phyloP scores from a whole-genome alignment of 2,329 filamentous ascomycete species.

The Neopestalotiopsis sp. region DNA sequence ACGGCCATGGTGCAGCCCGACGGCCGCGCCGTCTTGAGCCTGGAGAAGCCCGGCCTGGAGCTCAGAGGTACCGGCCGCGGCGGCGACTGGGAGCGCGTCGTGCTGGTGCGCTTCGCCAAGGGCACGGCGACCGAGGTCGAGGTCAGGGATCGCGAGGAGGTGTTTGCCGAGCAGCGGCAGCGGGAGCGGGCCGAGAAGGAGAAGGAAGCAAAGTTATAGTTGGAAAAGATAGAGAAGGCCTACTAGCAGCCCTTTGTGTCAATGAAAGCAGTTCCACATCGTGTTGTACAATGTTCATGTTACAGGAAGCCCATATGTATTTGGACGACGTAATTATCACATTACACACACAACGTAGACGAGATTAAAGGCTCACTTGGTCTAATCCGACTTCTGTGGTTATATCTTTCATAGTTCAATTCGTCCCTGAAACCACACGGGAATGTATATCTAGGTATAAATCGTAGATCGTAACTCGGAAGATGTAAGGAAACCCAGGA shows the following conservation, averaged over 20 bases:
- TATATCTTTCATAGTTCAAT: no score
- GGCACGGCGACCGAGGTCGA: constrained; percentile 59
- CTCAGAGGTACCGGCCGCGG: constrained; percentile 51
- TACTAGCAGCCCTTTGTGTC: background rate
- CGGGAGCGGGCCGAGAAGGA: background rate
- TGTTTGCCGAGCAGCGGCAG: constrained; percentile 50
- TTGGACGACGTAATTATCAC: no score
- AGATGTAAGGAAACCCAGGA: no score
- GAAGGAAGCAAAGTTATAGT: constrained; percentile 14
- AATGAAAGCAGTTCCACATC: background rate
- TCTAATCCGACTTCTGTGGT: no score
- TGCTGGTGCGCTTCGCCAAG: constrained; percentile 59
- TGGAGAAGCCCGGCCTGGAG: constrained; percentile 66
- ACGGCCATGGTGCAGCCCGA: constrained; percentile 50
- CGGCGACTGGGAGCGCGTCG: constrained; percentile 65
- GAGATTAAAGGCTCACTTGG: no score
- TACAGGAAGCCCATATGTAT: no score
- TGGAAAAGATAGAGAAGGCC: background rate
- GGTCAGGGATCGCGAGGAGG: constrained; percentile 55
- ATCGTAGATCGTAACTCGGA: no score
- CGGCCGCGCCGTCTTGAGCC: constrained; percentile 55
- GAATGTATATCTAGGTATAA: no score
- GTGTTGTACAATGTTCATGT: no score
- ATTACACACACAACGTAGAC: no score
- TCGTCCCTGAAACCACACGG: no score